phyloP scores from a whole-genome alignment of 116 monocot species.

The Trichopus zeylanicus region DNA sequence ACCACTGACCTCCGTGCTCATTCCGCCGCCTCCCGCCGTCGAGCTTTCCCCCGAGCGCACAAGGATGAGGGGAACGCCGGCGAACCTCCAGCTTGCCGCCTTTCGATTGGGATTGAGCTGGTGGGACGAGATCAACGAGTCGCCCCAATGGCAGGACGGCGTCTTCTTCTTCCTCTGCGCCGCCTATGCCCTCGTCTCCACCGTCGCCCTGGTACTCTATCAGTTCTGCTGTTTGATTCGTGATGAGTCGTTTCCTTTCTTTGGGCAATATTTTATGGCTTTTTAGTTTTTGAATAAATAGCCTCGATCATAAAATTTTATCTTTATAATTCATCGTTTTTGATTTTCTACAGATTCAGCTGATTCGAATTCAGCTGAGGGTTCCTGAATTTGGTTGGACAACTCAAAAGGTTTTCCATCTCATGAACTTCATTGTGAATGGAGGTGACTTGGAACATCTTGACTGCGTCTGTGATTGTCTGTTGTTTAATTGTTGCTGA shows the following conservation, averaged over 20 bases:
- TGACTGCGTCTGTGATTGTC: constrained; percentile 1
- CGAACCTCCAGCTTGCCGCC: too few species aligned
- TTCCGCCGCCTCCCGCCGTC: too few species aligned
- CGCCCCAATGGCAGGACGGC: constrained; percentile 48
- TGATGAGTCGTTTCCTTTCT: too few species aligned
- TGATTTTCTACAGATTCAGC: constrained; percentile 49
- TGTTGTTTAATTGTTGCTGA: constrained; percentile 6
- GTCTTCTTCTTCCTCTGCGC: constrained; percentile 53
- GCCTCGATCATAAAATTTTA: too few species aligned
- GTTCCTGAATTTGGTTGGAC: constrained; percentile 98
- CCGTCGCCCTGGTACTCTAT: constrained; percentile 70
- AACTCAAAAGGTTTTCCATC: constrained; percentile 94
- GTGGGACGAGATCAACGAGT: constrained; percentile 58
- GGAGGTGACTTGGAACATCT: constrained; percentile 40
- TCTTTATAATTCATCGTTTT: constrained; percentile 2
- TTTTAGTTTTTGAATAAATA: too few species aligned
- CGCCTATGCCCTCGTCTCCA: constrained; percentile 51
- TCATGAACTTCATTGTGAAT: constrained; percentile 94
- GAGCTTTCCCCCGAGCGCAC: too few species aligned
- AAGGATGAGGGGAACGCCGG: too few species aligned
- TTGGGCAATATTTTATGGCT: too few species aligned
- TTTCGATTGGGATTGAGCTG: too few species aligned
- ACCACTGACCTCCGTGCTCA: too few species aligned
- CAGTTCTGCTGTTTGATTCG: too few species aligned
- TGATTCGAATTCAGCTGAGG: constrained; percentile 71